Conservation (phyloP, 2,329 filamentous ascomycete genomes). For the Amauroascus niger region DNA sequence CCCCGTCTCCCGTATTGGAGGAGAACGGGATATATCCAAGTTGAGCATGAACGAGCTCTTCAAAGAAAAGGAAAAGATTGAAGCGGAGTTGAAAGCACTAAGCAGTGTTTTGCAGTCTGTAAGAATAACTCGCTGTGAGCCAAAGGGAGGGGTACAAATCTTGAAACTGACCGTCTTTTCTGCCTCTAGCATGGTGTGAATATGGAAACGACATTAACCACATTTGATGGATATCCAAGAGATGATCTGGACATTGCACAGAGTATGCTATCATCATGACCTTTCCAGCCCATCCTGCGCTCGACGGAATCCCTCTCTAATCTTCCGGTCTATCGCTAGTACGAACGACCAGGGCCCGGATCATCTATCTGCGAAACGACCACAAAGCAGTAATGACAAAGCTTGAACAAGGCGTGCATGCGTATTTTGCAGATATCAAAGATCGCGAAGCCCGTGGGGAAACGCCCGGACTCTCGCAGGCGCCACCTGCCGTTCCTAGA, state of each 20-base stretch:
- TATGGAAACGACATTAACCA: slow-evolving; percentile 82
- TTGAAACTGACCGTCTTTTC: slow-evolving; percentile 17
- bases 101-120: slow-evolving; percentile 83
- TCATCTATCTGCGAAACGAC: slow-evolving; percentile 84
- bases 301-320: not conserved
- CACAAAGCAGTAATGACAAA: slow-evolving; percentile 78
- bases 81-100: slow-evolving; percentile 76
- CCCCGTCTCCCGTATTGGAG: slow-evolving; percentile 52
- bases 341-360: slow-evolving; percentile 81
- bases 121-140: slow-evolving; percentile 26
- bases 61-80: slow-evolving; percentile 70
- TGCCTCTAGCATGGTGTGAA: slow-evolving; percentile 70
- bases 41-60: slow-evolving; percentile 71
- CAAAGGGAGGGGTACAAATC: not conserved
- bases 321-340: slow-evolving; percentile 45
- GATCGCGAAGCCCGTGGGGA: slow-evolving; percentile 38
- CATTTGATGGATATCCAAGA: slow-evolving; percentile 82
- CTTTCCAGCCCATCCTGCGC: not conserved
- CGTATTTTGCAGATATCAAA: slow-evolving; percentile 68
- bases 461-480: slow-evolving; percentile 16
- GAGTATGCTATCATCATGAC: slow-evolving; percentile 48
- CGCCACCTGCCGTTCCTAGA: not conserved
- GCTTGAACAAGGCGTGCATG: slow-evolving; percentile 79
- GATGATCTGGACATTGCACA: slow-evolving; percentile 92
- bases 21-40: slow-evolving; percentile 53